A percentile compares a stretch with the other conserved stretches of the same genome.
Evolutionary conservation across 192 early-diverging fungal genomes (phyloP).

Genomic region (Dispira parvispora): DNA sequence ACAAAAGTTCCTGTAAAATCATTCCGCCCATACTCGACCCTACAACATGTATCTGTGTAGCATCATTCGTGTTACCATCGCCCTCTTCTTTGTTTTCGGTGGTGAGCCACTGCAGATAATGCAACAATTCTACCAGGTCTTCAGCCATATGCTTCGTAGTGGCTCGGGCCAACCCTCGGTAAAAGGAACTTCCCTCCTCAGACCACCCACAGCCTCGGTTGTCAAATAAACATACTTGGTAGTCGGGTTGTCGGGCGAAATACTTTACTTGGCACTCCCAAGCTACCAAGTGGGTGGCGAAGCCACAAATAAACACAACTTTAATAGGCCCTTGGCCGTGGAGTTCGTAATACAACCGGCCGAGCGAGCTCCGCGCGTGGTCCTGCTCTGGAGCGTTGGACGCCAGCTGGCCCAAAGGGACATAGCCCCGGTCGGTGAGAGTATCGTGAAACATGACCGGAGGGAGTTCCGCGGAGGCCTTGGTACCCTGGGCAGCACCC

Average conservation of each 20-base stretch:
- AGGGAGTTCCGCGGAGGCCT: not conserved
- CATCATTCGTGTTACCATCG: no score
- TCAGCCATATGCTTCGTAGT: constrained; percentile 1
- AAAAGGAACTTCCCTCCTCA: not conserved
- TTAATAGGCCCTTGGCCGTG: constrained; percentile 1
- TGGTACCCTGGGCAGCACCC: no score
- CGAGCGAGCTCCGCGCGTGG: not conserved
- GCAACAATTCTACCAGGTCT: not conserved
- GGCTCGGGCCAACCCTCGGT: not conserved
- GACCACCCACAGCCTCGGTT: constrained; percentile 4
- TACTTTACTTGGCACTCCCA: not conserved
- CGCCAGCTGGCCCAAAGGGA: not conserved
- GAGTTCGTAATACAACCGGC: constrained; percentile 2
- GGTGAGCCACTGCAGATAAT: not conserved
- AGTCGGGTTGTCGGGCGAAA: not conserved
- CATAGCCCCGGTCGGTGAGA: not conserved
- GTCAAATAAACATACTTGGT: not conserved
- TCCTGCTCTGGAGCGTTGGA: no score
- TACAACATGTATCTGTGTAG: not conserved
- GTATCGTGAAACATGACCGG: not conserved
- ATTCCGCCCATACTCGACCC: constrained; percentile 8
- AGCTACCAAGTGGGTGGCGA: not conserved
- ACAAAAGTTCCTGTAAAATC: not conserved
- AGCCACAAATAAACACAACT: not conserved
- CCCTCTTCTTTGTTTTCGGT: no score